A percentile compares a stretch with the other conserved stretches of the same genome.
Conservation (phyloP, 495 filamentous ascomycete genomes). For the Hypoxylon perforatum region DNA sequence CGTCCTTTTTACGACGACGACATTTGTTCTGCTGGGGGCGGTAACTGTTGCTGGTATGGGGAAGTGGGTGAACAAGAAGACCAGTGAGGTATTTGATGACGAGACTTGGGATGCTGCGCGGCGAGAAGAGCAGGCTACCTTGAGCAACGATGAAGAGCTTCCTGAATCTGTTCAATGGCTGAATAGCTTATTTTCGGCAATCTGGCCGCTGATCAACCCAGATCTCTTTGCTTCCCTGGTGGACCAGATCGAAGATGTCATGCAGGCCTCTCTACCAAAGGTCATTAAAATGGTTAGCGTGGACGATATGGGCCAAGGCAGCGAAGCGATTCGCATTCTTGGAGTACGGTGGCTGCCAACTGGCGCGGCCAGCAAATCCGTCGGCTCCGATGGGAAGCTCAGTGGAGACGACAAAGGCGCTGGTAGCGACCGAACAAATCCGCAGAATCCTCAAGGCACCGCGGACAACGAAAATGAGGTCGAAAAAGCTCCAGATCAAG, state of each 20-base stretch:
- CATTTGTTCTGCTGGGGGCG: conserved; percentile 41
- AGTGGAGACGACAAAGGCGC: conserved; percentile 45
- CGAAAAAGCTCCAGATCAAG: conserved; percentile 14
- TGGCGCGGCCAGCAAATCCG: conserved; percentile 68
- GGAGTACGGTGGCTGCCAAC: conserved; percentile 74
- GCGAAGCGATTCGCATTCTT: conserved; percentile 70
- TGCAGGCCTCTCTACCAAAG: conserved; percentile 74
- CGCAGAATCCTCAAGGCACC: conserved; percentile 49
- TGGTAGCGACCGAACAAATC: conserved; percentile 63
- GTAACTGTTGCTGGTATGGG: conserved; percentile 56
- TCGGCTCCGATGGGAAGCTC: conserved; percentile 65
- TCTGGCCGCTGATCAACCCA: conserved; percentile 78
- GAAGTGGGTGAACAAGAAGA: conserved; percentile 64
- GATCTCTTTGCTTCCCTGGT: conserved; percentile 72
- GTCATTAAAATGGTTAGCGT: conserved; percentile 74
- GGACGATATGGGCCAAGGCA: conserved; percentile 76
- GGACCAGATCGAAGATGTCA: conserved; percentile 76
- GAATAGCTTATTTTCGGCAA: conserved; percentile 68
- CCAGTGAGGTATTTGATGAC: conserved; percentile 67
- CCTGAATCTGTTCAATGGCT: conserved; percentile 75
- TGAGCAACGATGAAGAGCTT: conserved; percentile 52
- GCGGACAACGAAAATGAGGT: conserved; percentile 47
- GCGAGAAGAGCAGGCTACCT: conserved; percentile 52
- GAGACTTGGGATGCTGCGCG: conserved; percentile 70
- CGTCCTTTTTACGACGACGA: conserved; percentile 30